phyloP scores from a whole-genome alignment of 768 basidiomycete species.

The Xerocomus spinulosus region DNA sequence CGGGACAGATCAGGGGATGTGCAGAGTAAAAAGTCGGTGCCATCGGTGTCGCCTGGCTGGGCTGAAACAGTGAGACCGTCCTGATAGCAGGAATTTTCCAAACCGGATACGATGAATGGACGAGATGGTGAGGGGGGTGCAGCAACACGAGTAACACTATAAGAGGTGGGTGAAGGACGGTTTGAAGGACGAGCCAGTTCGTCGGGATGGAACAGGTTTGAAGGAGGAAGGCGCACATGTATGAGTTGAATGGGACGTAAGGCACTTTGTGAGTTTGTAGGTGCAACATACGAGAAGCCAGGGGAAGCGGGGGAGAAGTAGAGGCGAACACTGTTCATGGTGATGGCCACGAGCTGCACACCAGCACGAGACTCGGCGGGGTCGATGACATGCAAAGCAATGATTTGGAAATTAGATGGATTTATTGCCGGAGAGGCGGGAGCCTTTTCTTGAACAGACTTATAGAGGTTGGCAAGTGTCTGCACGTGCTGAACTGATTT shows the following conservation, averaged over 20 bases:
- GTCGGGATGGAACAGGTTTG: constrained; percentile 73
- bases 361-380: constrained; percentile 62
- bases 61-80: constrained; percentile 65
- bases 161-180: constrained; percentile 39
- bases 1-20: constrained; percentile 71
- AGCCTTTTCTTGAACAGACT: constrained; percentile 74
- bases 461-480: constrained; percentile 69
- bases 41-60: constrained; percentile 72
- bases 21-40: constrained; percentile 71
- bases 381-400: constrained; percentile 64
- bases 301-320: constrained; percentile 65
- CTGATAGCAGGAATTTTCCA: constrained; percentile 62
- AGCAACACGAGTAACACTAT: constrained; percentile 41
- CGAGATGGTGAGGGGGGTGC: constrained; percentile 45
- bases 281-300: constrained; percentile 45
- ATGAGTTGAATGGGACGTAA: constrained; percentile 53
- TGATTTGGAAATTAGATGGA: constrained; percentile 65
- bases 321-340: constrained; percentile 75
- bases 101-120: constrained; percentile 52
- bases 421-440: constrained; percentile 71
- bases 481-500: constrained; percentile 69
- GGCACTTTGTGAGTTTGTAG: constrained; percentile 23
- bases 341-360: constrained; percentile 76
- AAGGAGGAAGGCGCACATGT: constrained; percentile 77
- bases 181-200: constrained; percentile 53